These are phyloP conservation scores for Ephemerocybe angulata DNA, from an alignment of 768 basidiomycete species.

Conservation along the genomic window DNA sequence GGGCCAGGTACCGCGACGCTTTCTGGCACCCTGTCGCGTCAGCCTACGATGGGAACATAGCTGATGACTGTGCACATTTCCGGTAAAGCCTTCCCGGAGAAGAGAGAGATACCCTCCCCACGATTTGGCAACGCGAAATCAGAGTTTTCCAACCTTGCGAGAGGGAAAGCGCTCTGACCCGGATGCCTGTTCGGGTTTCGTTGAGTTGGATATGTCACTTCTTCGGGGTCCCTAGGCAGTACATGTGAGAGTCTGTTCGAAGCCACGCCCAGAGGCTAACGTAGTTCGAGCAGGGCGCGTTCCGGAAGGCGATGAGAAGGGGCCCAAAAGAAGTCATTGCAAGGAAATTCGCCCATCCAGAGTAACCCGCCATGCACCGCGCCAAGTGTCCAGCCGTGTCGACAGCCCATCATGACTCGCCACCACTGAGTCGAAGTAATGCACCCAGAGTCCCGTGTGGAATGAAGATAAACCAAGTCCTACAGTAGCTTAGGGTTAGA, in stretches of 20 bases:
- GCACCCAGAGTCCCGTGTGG: not conserved
- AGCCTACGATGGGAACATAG: not conserved
- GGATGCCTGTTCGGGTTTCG: not conserved
- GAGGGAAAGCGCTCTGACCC: not conserved
- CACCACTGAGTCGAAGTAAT: not conserved
- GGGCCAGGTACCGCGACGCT: not conserved
- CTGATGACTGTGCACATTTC: not conserved
- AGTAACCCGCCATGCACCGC: not conserved
- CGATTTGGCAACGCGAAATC: not conserved
- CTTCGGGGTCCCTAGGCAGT: not conserved
- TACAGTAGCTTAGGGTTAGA: slow-evolving; percentile 4
- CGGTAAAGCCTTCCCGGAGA: not conserved
- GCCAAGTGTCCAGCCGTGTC: not conserved
- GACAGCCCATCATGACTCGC: not conserved
- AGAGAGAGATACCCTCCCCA: not conserved
- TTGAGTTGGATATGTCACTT: not conserved
- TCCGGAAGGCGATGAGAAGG: not conserved
- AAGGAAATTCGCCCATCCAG: not conserved
- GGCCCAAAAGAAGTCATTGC: not conserved
- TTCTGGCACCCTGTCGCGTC: not conserved
- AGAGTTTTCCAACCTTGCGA: not conserved
- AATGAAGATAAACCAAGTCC: not conserved
- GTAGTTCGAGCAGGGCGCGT: not conserved
- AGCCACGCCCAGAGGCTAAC: not conserved
- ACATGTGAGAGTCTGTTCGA: not conserved